Evolutionary conservation across 2,329 filamentous ascomycete genomes (phyloP).

Genomic region (Cladophialophora carrionii): DNA sequence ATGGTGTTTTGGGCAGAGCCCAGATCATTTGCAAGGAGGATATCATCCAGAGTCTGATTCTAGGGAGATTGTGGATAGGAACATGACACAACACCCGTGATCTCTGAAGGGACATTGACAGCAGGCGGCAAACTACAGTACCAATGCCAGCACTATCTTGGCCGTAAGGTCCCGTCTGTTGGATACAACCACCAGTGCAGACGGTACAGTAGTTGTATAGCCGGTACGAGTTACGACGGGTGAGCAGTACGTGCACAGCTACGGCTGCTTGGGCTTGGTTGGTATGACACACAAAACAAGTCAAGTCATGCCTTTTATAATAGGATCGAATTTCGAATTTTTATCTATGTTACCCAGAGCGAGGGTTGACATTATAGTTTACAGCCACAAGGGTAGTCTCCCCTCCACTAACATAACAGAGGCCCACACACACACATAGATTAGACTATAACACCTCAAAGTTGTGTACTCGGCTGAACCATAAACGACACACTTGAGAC

Average conservation of each 20-base stretch:
- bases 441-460: no score
- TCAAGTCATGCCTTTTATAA: neutral
- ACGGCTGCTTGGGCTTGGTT: neutral
- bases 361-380: no score
- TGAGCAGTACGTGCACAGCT: neutral
- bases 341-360: no score
- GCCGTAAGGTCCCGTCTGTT: neutral
- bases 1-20: constrained; percentile 49
- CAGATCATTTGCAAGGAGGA: constrained; percentile 80
- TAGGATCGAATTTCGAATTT: neutral
- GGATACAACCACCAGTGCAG: neutral
- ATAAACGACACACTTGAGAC: no score
- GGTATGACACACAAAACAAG: neutral
- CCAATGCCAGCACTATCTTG: neutral
- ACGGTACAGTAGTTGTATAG: neutral
- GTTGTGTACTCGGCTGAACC: no score
- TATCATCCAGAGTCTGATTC: constrained; percentile 87
- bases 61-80: constrained; percentile 66
- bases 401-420: no score
- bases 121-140: neutral
- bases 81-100: neutral
- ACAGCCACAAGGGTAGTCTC: no score
- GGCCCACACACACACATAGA: no score
- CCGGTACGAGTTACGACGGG: neutral
- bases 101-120: neutral